A percentile compares a stretch with the other conserved stretches of the same genome.
Evolutionary conservation across 495 filamentous ascomycete genomes (phyloP).

Genomic region (Daldinia childiae): DNA sequence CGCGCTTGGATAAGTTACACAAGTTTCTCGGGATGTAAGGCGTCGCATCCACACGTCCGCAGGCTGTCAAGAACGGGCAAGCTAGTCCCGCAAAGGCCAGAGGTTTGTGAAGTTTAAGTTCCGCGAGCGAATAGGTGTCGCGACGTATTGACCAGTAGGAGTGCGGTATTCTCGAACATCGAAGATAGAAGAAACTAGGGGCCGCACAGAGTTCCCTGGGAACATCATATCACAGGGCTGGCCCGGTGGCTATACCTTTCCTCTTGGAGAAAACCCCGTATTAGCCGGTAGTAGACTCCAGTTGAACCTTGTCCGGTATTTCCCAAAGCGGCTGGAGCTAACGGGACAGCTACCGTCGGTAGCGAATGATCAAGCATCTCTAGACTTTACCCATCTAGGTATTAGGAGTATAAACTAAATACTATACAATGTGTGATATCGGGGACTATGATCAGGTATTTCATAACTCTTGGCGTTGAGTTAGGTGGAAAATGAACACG

Average conservation of each 20-base stretch:
- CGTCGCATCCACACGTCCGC: constrained; percentile 38
- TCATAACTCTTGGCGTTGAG: constrained; percentile 23
- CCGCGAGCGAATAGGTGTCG: constrained; percentile 28
- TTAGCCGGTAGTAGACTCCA: constrained; percentile 39
- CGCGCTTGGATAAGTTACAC: constrained; percentile 27
- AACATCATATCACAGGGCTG: constrained; percentile 14
- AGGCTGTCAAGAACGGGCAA: constrained; percentile 24
- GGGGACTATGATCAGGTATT: constrained; percentile 16
- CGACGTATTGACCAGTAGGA: constrained; percentile 24
- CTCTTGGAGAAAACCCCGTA: constrained; percentile 31
- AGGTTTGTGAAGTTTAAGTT: constrained; percentile 26
- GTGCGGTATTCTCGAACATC: constrained; percentile 6
- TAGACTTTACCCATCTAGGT: constrained; percentile 34
- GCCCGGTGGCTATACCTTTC: constrained; percentile 19
- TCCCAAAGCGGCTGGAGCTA: constrained; percentile 37
- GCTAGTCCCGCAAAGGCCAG: constrained; percentile 37
- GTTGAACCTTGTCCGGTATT: constrained; percentile 39
- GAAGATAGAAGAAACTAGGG: constrained; percentile 15
- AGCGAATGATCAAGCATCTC: constrained; percentile 34
- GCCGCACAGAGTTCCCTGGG: constrained; percentile 9
- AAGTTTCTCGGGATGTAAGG: constrained; percentile 23
- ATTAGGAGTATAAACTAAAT: constrained; percentile 14
- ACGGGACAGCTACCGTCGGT: constrained; percentile 38
- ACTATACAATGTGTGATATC: constrained; percentile 13
- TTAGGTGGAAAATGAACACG: neutral